Evolutionary conservation across 1,284 basidiomycete genomes (phyloP), one percentile per base, ranked within the genome.

Genomic region (Abortiporus biennis): DNA sequence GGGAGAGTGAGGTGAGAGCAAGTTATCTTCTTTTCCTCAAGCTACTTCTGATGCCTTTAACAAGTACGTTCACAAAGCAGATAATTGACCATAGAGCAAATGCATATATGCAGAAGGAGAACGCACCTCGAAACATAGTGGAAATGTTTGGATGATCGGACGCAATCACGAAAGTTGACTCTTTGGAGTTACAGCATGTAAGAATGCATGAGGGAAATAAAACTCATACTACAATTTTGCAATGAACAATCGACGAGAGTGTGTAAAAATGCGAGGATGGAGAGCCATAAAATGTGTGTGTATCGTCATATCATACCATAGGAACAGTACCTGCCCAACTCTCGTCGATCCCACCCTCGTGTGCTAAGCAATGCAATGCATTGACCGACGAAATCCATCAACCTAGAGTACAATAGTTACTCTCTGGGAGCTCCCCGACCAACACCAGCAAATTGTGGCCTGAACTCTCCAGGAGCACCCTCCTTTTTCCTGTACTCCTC

Each of bases 401-500:
- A 24, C 3, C n/a, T 12, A 30, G 20, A 23, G 27, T n/a, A 17
- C 30, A 20, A 4, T n/a, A 48, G 58, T 64, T 68, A 73, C 59
- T 72, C 73, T 58, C 78, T 66, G 54, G 90, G 85, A 51, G 76
- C 83, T 68, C 91, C 91, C 57, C 91, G 85, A 53, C 91, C 91
- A 59, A 92, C 87, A 66, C 78, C 91, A 60, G 83, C 81, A 63
- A 85, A 92, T 58, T 79, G 76, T 53, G 91, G 90, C 65, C 84
- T 76, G 75, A 76, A 93, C 61, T 90, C 86, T 48, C 78, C 85
- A 46, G 85, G 84, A 55, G 78, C 80, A 65, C 80, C 80, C 60
- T 89, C 83, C 71, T 90, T 90, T 69, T 80, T 85, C 61, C 91
- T 78, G 76, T 95, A 93, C 59, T 88, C 90, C 41, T 93, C 92